Evolutionary conservation across 75 land plant genomes (phyloP), one percentile per base, ranked within the genome.

Genomic region (Azolla pinnata): DNA sequence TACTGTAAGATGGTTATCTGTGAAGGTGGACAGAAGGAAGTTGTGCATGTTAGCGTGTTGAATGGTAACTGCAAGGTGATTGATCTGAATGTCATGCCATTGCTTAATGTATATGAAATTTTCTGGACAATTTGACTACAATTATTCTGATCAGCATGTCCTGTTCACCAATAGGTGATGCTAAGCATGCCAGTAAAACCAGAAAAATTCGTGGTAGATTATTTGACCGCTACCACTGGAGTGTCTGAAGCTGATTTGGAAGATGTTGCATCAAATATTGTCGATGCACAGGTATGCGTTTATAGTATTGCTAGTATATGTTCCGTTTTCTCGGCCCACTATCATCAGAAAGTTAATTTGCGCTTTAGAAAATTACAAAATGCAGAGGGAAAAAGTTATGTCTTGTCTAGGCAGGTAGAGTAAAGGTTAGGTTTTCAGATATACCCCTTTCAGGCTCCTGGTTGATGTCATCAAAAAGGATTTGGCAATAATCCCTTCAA

Each of bases 1-100:
- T 95, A 91, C 56, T 91, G 97, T 82, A 95, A 91, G 67, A 91
- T 91, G 97, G 97, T 87, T 25, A 74, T 60, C 33, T 91, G 95
- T 75, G 79, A 91, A 65, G 84, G 80, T 73, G 83, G 80, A 1
- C 72, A 66, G 23, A 72, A 77, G 60, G 83, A 75, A 59, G 60
- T 91, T n/a, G 95, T 85, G 35, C 79, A 64, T 60, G 76, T 91
- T 3, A 88, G 97, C 71, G 79, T 63, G 30, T 86, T 91, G 0
- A 81, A 88, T 61, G 73, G 68, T n/a, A 50, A 84, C 53, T 67
- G 69, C 57, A 35, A 91, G 85, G 97, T 91, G 75, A 32, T 56
- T 5, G 2, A 17, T 32, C 27, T 27, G 19, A 44, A 3, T n/a
- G 0, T 1, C n/a, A 18, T 66, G 30, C 7, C 56, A 18, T 64